Percentiles rank a stretch among this genome's conserved stretches.
phyloP scores from a whole-genome alignment of 2,329 filamentous ascomycete species.

The Aspergillaceae sp. region DNA sequence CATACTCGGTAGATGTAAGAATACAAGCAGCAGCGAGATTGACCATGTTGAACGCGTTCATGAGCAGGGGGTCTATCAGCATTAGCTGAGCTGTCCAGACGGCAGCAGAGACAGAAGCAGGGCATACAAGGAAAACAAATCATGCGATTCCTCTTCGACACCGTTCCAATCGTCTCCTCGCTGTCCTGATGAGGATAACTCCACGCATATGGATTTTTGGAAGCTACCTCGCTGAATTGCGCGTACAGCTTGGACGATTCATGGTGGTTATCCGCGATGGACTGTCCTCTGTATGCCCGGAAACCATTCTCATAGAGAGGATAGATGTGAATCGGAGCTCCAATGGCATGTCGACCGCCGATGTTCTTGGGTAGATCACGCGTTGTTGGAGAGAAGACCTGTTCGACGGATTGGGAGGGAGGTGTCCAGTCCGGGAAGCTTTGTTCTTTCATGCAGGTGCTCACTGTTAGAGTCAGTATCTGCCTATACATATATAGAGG shows the following conservation, averaged over 20 bases:
- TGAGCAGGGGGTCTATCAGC: slow-evolving; percentile 52
- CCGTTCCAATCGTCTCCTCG: slow-evolving; percentile 45
- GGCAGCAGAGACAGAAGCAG: too few species aligned
- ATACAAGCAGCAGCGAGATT: slow-evolving; percentile 56
- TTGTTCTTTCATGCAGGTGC: slow-evolving; percentile 44
- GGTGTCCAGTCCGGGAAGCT: slow-evolving; percentile 53
- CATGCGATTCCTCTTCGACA: slow-evolving; percentile 54
- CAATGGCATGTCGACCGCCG: slow-evolving; percentile 50
- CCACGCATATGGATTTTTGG: slow-evolving; percentile 50
- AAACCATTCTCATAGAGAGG: slow-evolving; percentile 59
- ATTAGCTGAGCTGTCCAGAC: background rate
- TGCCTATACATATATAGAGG: slow-evolving; percentile 1
- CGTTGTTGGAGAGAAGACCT: slow-evolving; percentile 45
- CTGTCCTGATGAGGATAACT: slow-evolving; percentile 43
- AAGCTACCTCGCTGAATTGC: slow-evolving; percentile 51
- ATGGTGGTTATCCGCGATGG: slow-evolving; percentile 45
- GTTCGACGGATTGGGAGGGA: slow-evolving; percentile 38
- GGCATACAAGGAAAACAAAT: slow-evolving; percentile 58
- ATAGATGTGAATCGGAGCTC: slow-evolving; percentile 58
- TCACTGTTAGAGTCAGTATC: slow-evolving; percentile 35
- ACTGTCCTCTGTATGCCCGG: slow-evolving; percentile 49
- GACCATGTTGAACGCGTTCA: slow-evolving; percentile 64
- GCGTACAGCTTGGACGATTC: slow-evolving; percentile 56
- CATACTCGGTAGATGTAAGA: slow-evolving; percentile 50
- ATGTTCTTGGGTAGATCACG: slow-evolving; percentile 39